A percentile compares a stretch with the other conserved stretches of the same genome.
These are phyloP conservation scores for Cryphonectria nitschkei DNA, from an alignment of 2,329 filamentous ascomycete genomes.

Conservation along the genomic window DNA sequence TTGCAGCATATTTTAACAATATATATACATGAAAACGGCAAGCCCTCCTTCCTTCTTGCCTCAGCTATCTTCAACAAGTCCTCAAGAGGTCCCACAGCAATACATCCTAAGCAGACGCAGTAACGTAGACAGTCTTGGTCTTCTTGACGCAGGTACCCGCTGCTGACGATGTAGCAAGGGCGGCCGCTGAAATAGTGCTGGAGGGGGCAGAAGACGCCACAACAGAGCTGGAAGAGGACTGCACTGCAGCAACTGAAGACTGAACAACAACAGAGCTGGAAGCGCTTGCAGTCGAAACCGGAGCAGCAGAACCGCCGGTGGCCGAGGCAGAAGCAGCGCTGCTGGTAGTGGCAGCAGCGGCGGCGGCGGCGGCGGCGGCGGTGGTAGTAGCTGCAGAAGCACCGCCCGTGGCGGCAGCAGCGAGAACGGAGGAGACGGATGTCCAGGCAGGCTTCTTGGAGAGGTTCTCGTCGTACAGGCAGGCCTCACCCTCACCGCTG, in stretches of 20 bases:
- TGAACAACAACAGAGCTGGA: background rate
- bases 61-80: background rate
- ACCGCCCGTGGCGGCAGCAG: conserved; percentile 35
- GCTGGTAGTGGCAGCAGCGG: conserved; percentile 6
- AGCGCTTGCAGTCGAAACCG: background rate
- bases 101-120: conserved; percentile 18
- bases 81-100: background rate
- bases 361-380: conserved; percentile 2
- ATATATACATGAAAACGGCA: conserved; percentile 8
- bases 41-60: background rate
- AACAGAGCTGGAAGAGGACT: background rate
- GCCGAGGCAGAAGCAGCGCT: conserved; percentile 6
- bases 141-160: conserved; percentile 23
- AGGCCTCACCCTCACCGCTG: conserved; percentile 42
- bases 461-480: conserved; percentile 43
- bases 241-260: conserved; percentile 3
- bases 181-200: conserved; percentile 6
- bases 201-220: conserved; percentile 9
- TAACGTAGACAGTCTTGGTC: conserved; percentile 28
- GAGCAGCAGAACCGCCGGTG: background rate
- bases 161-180: conserved; percentile 16
- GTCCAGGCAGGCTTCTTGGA: conserved; percentile 45
- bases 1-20: background rate
- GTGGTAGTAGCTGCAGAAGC: conserved; percentile 18
- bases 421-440: conserved; percentile 42